Evolutionary conservation across 805 yeast species (phyloP).

Genomic region (Metschnikowia proteae): DNA sequence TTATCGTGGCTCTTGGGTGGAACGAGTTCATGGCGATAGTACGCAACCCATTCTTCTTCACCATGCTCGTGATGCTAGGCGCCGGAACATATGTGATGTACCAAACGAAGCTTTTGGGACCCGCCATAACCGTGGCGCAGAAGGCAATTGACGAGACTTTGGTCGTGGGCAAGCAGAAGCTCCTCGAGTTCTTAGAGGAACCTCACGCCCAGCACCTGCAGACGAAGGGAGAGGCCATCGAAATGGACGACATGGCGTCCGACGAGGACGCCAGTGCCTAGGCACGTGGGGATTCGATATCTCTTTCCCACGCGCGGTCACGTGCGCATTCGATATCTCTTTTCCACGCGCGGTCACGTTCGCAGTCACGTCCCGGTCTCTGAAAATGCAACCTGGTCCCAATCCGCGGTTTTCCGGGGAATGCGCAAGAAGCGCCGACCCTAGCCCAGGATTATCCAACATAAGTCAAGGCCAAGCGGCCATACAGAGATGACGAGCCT

Average conservation of each 20-base stretch:
- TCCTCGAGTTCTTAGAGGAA: conserved; percentile 58
- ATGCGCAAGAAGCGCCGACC: too few species aligned
- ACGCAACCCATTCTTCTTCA: conserved; percentile 79
- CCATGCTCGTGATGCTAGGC: conserved; percentile 52
- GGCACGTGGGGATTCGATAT: too few species aligned
- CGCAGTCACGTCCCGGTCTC: too few species aligned
- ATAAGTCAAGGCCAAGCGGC: too few species aligned
- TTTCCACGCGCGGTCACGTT: too few species aligned
- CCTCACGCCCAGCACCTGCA: conserved; percentile 16
- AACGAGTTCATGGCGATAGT: conserved; percentile 87
- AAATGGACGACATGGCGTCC: conserved; percentile 16
- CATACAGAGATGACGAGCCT: too few species aligned
- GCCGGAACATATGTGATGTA: conserved; percentile 68
- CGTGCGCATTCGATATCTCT: too few species aligned
- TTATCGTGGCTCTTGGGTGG: conserved; percentile 84
- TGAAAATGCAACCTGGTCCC: too few species aligned
- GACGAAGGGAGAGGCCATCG: conserved; percentile 16
- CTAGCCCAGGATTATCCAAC: too few species aligned
- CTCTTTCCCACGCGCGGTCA: too few species aligned
- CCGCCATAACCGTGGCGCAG: conserved; percentile 58
- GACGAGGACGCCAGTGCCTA: too few species aligned
- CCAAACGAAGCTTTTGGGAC: conserved; percentile 69
- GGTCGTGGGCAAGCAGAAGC: conserved; percentile 53
- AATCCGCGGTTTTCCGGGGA: too few species aligned
- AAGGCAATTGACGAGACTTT: conserved; percentile 56